These are phyloP conservation scores for Salvia rosmarinus DNA, from an alignment of 257 asterid genomes.

Conservation along the genomic window DNA sequence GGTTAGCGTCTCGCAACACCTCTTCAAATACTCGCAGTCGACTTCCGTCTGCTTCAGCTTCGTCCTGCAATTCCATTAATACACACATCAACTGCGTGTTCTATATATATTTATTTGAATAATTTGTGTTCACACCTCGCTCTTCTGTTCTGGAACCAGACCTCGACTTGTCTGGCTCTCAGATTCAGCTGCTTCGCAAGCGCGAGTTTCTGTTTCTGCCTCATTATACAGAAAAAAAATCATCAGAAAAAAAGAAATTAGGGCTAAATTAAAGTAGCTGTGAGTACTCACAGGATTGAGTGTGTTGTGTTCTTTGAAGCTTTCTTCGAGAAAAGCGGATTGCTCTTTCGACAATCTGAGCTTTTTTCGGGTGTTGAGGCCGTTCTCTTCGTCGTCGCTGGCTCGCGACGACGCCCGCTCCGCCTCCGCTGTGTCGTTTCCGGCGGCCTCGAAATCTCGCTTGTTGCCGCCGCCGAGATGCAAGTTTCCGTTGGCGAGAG, in stretches of 20 bases:
- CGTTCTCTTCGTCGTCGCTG: conserved; percentile 80
- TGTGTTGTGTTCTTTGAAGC: conserved; percentile 79
- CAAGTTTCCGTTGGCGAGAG: conserved; percentile 28
- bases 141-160: conserved; percentile 92
- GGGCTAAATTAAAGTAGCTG: neutral
- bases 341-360: conserved; percentile 81
- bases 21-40: conserved; percentile 81
- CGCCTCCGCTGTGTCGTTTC: conserved; percentile 54
- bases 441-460: conserved; percentile 38
- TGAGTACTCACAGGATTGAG: conserved; percentile 82
- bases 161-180: conserved; percentile 85
- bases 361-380: conserved; percentile 57
- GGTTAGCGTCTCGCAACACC: conserved; percentile 72
- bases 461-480: conserved; percentile 34
- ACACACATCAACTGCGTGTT: neutral
- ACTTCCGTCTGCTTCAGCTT: conserved; percentile 91
- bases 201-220: conserved; percentile 77
- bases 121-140: conserved; percentile 55
- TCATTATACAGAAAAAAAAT: neutral
- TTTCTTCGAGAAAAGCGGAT: conserved; percentile 83
- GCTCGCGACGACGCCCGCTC: conserved; percentile 55
- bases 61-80: conserved; percentile 45
- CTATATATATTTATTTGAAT: neutral
- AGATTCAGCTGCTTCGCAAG: conserved; percentile 87
- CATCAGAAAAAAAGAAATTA: neutral